Base-by-base conservation (phyloP, 1,284 basidiomycete species). In the Melampsora larici-populina region DNA sequence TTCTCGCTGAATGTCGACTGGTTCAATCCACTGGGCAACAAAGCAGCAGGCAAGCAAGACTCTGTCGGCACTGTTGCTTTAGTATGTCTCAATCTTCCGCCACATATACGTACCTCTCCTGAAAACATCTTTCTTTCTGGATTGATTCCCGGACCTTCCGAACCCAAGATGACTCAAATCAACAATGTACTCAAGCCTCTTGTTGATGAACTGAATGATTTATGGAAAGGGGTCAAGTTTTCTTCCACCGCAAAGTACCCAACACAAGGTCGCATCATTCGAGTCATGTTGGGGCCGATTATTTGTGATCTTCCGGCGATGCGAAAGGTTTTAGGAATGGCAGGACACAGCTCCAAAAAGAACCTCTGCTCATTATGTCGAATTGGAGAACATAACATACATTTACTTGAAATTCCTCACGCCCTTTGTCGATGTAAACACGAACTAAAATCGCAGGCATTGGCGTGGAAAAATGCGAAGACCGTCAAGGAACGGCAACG, bases 11-110 rank as follows among this genome's bases (percentile, higher is more conserved):
- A 68, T 62, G 51, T 76, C 18, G 73, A 76, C n/a, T 76, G 73
- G 65, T 76, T 76, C 21, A 76, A 76, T 17, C 73, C 73, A 11
- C 65, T 49, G 11, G 51, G 65, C 8, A 68, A 76, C 64, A 76
- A 67, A 55, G 60, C 43, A 17, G 49, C 73, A 40, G 73, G 73
- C n/a, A 66, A 67, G 49, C 63, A 75, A 29, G 55, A 31, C 43
- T 58, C 64, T 24, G 31, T 75, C 24, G 72, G 73, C 2, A 62
- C 58, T 24, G 68, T 76, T 29, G 46, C 40, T 13, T 58, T 76
- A 63, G 15, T 68, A 2, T 76, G 73, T 33, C 18, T 76, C 24
- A 68, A 67, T 17, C 55, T 76, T n/a, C n/a, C n/a, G n/a, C n/a
- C n/a, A n/a, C n/a, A n/a, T n/a, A n/a, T n/a, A n/a, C n/a, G n/a